Conservation (phyloP, 1,284 basidiomycete species). For the Tranzscheliella williamsii region DNA sequence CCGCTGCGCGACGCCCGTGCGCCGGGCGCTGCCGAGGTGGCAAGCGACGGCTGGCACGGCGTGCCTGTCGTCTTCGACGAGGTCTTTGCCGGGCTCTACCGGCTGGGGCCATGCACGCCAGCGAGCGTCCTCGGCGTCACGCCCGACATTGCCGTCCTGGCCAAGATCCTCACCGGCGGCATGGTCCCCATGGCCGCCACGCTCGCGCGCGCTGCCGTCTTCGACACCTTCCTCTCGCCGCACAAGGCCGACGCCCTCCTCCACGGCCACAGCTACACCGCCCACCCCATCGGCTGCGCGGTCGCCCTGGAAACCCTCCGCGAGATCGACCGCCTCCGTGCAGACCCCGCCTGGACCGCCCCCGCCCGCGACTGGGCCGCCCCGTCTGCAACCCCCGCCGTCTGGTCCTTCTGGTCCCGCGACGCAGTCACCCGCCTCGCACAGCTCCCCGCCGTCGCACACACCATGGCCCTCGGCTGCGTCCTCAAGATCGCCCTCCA, state of each 20-base stretch:
- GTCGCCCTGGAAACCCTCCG: constrained; percentile 81
- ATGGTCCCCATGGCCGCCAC: constrained; percentile 78
- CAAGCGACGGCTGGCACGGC: constrained; percentile 67
- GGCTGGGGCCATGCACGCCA: constrained; percentile 68
- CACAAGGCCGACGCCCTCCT: constrained; percentile 82
- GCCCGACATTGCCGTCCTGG: constrained; percentile 79
- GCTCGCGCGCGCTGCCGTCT: constrained; percentile 77
- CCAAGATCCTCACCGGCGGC: constrained; percentile 93
- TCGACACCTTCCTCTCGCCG: constrained; percentile 75
- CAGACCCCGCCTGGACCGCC: neutral
- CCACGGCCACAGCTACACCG: constrained; percentile 86
- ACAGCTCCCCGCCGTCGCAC: constrained; percentile 67
- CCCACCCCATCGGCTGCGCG: constrained; percentile 71
- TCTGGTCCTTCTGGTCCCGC: constrained; percentile 89
- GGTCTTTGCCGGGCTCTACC: constrained; percentile 88
- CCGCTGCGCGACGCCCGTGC: constrained; percentile 17
- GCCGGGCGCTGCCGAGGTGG: neutral
- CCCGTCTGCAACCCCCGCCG: constrained; percentile 17
- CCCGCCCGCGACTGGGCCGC: neutral
- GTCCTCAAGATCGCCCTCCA: constrained; percentile 80
- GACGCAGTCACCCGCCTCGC: constrained; percentile 73
- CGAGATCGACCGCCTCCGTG: constrained; percentile 66
- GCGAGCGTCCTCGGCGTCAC: constrained; percentile 38
- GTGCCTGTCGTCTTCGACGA: constrained; percentile 95
- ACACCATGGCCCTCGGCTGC: constrained; percentile 84